Evolutionary conservation across 305 asterid genomes (phyloP).

Genomic region (Fraxinus angustifolia): DNA sequence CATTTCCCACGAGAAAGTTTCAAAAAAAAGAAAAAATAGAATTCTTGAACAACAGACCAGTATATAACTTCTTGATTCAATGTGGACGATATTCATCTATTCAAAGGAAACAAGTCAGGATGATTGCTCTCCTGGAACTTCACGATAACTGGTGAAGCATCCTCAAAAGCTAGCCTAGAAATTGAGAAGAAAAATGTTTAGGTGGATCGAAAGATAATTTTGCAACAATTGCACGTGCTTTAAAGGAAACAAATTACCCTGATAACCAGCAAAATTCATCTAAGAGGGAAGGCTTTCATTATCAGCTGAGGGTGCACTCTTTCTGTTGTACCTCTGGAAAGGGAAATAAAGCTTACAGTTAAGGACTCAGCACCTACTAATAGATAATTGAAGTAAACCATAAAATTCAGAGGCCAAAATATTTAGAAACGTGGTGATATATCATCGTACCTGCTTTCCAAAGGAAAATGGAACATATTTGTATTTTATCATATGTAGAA

Average conservation of each 20-base stretch:
- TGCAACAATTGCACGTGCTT: background rate
- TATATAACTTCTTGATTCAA: background rate
- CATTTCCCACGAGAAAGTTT: background rate
- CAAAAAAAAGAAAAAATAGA: background rate
- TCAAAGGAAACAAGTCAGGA: background rate
- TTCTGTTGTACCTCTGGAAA: conserved; percentile 52
- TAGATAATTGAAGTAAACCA: conserved; percentile 10
- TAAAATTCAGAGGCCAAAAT: background rate
- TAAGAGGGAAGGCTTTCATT: conserved; percentile 33
- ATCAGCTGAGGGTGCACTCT: conserved; percentile 46
- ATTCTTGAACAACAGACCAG: background rate
- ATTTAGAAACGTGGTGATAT: background rate
- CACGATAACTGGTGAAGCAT: background rate
- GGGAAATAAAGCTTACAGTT: conserved; percentile 3
- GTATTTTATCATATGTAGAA: conserved; percentile 61
- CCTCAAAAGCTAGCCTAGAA: background rate
- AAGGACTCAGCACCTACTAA: background rate
- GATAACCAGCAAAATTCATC: conserved; percentile 10
- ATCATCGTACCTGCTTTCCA: conserved; percentile 53
- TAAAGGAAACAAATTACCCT: background rate
- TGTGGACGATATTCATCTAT: background rate
- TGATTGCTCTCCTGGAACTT: background rate
- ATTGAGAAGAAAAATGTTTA: background rate
- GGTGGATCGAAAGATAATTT: background rate
- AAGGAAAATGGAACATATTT: conserved; percentile 59